phyloP scores from a whole-genome alignment of 306 rosid genomes.

The Glycyrrhiza uralensis region DNA sequence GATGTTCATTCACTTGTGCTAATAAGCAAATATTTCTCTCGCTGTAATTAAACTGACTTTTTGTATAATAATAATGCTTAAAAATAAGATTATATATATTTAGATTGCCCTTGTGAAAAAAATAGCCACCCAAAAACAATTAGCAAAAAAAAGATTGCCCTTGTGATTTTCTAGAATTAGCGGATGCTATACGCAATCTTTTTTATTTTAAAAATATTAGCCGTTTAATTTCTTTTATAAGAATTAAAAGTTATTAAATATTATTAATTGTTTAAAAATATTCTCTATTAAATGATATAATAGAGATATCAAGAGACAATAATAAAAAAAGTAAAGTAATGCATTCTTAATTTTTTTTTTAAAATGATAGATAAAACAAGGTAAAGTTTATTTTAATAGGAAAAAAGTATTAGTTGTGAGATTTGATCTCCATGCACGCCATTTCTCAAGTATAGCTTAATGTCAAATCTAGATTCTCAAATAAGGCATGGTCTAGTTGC shows the following conservation, averaged over 20 bases:
- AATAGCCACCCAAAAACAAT: too few species aligned
- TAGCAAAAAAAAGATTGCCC: too few species aligned
- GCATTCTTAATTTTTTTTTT: too few species aligned
- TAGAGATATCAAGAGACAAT: too few species aligned
- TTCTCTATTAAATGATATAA: too few species aligned
- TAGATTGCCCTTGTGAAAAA: too few species aligned
- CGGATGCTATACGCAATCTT: neutral
- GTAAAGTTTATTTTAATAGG: neutral
- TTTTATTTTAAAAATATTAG: neutral
- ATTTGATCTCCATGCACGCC: neutral
- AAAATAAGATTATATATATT: neutral
- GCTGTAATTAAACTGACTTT: neutral
- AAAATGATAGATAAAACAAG: too few species aligned
- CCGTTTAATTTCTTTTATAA: neutral
- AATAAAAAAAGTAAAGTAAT: too few species aligned
- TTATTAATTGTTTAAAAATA: too few species aligned
- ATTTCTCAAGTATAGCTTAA: neutral
- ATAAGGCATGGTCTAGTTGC: neutral
- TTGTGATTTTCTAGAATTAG: neutral
- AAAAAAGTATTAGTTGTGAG: neutral
- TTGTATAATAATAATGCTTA: neutral
- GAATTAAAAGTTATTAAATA: neutral
- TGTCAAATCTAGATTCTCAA: neutral
- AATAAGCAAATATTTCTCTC: neutral
- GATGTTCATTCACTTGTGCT: neutral